Conservation (phyloP, 768 basidiomycete genomes). For the Tulasnella sp. region DNA sequence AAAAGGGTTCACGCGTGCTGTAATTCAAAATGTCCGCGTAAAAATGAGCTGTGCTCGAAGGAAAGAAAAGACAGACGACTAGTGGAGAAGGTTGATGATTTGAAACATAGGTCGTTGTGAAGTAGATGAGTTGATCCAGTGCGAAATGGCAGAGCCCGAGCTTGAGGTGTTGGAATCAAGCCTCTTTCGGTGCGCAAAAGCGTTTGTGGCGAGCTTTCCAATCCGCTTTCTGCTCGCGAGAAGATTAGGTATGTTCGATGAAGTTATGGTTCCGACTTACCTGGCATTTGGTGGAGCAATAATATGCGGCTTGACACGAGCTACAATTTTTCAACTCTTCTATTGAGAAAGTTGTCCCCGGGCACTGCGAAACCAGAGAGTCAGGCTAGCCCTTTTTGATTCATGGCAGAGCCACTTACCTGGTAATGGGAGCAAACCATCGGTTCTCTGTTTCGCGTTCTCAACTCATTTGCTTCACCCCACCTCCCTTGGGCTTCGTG, state of each 20-base stretch:
- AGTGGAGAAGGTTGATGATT: neutral
- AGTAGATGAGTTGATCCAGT: neutral
- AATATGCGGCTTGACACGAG: neutral
- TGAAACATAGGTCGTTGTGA: neutral
- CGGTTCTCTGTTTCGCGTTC: slow-evolving; percentile 36
- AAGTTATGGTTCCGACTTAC: neutral
- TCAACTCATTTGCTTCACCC: slow-evolving; percentile 38
- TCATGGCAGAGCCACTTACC: slow-evolving; percentile 30
- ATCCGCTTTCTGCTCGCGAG: neutral
- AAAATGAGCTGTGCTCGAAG: neutral
- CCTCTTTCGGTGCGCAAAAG: neutral
- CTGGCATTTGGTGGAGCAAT: neutral
- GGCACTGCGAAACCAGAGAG: neutral
- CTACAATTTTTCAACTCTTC: neutral
- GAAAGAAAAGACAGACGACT: neutral
- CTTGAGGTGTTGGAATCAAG: neutral
- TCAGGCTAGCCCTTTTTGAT: neutral
- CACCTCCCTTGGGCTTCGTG: slow-evolving; percentile 41
- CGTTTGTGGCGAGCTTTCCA: neutral
- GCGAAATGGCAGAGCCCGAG: no score
- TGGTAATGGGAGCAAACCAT: slow-evolving; percentile 38
- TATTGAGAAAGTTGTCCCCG: neutral
- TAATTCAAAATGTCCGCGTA: neutral
- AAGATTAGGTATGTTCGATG: neutral
- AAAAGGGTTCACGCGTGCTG: neutral